Conservation (phyloP, 345 rosid genomes). For the Hibiscus trionum region DNA sequence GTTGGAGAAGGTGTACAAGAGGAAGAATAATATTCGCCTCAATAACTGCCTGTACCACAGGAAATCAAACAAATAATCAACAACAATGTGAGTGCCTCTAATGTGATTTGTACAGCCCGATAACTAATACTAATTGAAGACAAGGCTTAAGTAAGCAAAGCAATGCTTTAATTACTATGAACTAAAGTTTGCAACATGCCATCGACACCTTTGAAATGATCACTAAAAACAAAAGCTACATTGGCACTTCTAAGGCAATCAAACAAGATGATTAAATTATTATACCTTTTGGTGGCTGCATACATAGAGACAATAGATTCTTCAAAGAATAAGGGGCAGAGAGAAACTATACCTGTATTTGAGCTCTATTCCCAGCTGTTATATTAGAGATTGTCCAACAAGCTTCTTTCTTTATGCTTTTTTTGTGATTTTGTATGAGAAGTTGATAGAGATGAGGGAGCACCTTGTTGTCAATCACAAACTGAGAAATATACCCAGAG, state of each 20-base stretch:
- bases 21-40: slow-evolving; percentile 60
- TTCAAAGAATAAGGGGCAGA: neutral
- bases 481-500: slow-evolving; percentile 31
- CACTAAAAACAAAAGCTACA: neutral
- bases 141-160: neutral
- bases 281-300: neutral
- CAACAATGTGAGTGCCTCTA: neutral
- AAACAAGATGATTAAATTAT: neutral
- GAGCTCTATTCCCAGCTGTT: slow-evolving; percentile 67
- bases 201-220: neutral
- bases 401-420: neutral
- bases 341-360: slow-evolving; percentile 55
- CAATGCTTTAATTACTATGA: neutral
- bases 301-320: neutral
- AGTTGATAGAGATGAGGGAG: slow-evolving; percentile 66
- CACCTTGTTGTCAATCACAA: slow-evolving; percentile 61
- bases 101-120: neutral
- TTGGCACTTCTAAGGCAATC: neutral
- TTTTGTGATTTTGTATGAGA: slow-evolving; percentile 7
- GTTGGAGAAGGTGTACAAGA: slow-evolving; percentile 68
- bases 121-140: neutral
- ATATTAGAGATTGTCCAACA: slow-evolving; percentile 50
- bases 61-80: neutral
- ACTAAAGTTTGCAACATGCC: neutral
- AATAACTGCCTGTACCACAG: slow-evolving; percentile 51